Evolutionary conservation across 2,329 filamentous ascomycete species (phyloP).

Genomic region (Ophioceras dolichostomum): DNA sequence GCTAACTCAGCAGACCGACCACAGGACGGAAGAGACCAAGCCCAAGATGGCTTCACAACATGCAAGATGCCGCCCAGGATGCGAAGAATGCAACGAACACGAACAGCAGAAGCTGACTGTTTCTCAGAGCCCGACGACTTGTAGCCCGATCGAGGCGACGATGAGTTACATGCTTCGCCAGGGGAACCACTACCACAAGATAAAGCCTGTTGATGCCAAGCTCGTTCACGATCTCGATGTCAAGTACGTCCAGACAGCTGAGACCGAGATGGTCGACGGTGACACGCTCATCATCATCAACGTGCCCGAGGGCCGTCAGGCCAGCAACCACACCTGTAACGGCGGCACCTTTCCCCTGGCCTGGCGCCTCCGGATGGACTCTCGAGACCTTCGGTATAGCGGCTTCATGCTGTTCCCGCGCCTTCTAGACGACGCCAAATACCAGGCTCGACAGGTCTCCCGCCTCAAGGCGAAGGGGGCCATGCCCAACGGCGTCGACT

Average conservation of each 20-base stretch:
- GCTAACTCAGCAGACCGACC: background rate
- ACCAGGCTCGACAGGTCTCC: slow-evolving; percentile 2
- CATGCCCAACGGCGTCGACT: slow-evolving; percentile 10
- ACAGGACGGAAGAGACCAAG: background rate
- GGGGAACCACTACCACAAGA: background rate
- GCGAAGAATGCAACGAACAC: too few species aligned
- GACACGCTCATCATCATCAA: slow-evolving; percentile 9
- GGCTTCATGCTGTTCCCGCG: slow-evolving; percentile 6
- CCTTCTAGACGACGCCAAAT: slow-evolving; percentile 6
- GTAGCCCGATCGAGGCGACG: background rate
- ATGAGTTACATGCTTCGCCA: background rate
- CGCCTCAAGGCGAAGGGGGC: background rate
- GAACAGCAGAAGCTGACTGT: too few species aligned
- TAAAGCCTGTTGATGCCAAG: background rate
- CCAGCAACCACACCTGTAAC: slow-evolving; percentile 7
- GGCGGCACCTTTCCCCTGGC: slow-evolving; percentile 3
- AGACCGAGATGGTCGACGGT: slow-evolving; percentile 3
- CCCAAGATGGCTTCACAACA: background rate
- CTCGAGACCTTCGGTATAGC: slow-evolving; percentile 5
- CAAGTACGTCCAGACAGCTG: slow-evolving; percentile 2
- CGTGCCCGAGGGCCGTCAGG: background rate
- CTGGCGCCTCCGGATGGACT: slow-evolving; percentile 8
- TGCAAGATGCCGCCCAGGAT: background rate
- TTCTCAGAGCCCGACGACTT: too few species aligned
- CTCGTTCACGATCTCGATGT: background rate